Evolutionary conservation across 2,329 filamentous ascomycete genomes (phyloP), one percentile per base, ranked within the genome.

Genomic region (Ceratocystis alfenasii): DNA sequence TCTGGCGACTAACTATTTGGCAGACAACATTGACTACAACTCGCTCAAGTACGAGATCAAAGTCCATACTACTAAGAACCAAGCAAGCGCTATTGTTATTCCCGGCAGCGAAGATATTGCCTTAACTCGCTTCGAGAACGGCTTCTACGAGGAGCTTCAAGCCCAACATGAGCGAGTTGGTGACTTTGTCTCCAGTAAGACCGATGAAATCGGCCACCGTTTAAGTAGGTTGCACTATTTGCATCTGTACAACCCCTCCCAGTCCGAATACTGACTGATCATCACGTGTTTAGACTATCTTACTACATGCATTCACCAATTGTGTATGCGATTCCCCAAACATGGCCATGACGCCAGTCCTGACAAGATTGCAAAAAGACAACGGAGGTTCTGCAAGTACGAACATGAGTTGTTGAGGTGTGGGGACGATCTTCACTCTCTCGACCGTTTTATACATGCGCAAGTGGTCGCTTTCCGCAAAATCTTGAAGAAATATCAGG

Each of bases 1-100:
- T 41, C 36, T 57, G 15, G 55, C 36, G 46, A 45, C 64, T 65
- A 62, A 65, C 64, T 28, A 48, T 59, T n/a, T 20, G 28, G 44
- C 74, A 90, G 87, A 92, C 74, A 94, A 95, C 75, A 85, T 95
- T 75, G 90, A 94, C 75, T 95, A 95, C 79, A 90, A 93, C 74
- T 88, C 88, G 62, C 82, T 95, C 69, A 95, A 95, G 76, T 82
- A 89, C 74, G 81, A 89, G 72, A 93, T 95, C 78, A 94, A 93
- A 74, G 82, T 82, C 68, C 83, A 90, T 73, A 95, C 90, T 1
- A 87, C 86, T 12, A 83, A 81, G 57, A 84, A 87, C 74, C 84
- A 88, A 71, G 87, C 85, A 62, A 79, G 79, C 33, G 87, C 87
- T 59, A 84, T 91, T 66, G 81, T 86, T 22, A 92, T 94, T 65